phyloP scores from a whole-genome alignment of 148 eudicot genomes.

The Fagopyrum tataricum region DNA sequence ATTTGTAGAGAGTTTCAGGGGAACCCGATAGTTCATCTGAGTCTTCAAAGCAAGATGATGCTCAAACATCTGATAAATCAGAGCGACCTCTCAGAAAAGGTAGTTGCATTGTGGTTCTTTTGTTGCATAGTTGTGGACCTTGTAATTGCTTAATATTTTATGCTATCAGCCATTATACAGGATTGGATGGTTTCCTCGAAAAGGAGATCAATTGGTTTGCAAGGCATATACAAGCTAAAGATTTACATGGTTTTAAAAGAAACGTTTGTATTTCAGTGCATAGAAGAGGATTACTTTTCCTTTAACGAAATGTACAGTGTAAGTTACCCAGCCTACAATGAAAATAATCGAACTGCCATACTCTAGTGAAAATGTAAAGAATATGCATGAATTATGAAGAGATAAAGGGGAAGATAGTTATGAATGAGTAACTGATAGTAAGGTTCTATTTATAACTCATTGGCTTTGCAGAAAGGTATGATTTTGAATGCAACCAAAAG shows the following conservation, averaged over 20 bases:
- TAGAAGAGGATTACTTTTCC: not conserved
- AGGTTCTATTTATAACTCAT: too few relatives aligned
- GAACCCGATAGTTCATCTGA: slow-evolving; percentile 67
- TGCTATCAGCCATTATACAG: not conserved
- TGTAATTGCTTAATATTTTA: not conserved
- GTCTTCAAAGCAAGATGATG: slow-evolving; percentile 43
- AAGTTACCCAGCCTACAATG: not conserved
- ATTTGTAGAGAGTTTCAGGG: slow-evolving; percentile 58
- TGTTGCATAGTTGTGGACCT: not conserved
- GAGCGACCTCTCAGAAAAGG: slow-evolving; percentile 63
- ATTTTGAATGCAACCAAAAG: too few relatives aligned
- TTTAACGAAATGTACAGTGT: not conserved
- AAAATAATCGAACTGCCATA: too few relatives aligned
- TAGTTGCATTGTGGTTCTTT: slow-evolving; percentile 18
- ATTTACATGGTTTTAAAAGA: not conserved
- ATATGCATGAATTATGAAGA: too few relatives aligned
- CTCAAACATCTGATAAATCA: slow-evolving; percentile 40
- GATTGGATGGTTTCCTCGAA: not conserved
- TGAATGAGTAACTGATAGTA: too few relatives aligned
- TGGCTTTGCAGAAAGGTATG: too few relatives aligned
- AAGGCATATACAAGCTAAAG: not conserved
- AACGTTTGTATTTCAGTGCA: not conserved
- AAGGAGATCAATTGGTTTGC: not conserved
- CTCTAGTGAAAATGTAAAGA: too few relatives aligned
- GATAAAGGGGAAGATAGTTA: too few relatives aligned